phyloP scores from a whole-genome alignment of 805 yeast genomes.

The Teunomyces gatunensis region DNA sequence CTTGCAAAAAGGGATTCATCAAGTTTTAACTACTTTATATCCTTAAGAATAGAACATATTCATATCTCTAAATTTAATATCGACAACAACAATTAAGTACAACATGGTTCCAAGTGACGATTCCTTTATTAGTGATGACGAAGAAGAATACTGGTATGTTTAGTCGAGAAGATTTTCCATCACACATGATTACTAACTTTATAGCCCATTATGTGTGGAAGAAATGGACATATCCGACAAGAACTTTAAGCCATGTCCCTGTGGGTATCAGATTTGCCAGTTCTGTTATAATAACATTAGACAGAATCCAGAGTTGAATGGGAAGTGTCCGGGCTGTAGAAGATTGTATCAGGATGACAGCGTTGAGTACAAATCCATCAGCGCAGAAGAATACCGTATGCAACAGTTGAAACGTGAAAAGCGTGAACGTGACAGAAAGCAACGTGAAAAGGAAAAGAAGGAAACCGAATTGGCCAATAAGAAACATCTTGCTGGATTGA shows the following conservation, averaged over 20 bases:
- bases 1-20: background rate
- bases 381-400: conserved; percentile 82
- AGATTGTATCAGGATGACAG: conserved; percentile 89
- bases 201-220: conserved; percentile 91
- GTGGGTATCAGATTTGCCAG: conserved; percentile 98
- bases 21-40: background rate
- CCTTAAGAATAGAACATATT: background rate
- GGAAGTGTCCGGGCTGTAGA: conserved; percentile 97
- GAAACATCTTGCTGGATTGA: conserved; percentile 91
- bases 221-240: conserved; percentile 96
- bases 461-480: conserved; percentile 83
- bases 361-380: conserved; percentile 79
- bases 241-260: conserved; percentile 98
- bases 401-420: conserved; percentile 80
- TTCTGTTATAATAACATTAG: conserved; percentile 96
- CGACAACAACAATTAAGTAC: background rate
- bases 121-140: conserved; percentile 71
- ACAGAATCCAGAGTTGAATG: conserved; percentile 92
- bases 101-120: conserved; percentile 42
- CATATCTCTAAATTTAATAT: background rate
- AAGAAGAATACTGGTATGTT: conserved; percentile 68
- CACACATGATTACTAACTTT: conserved; percentile 18
- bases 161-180: background rate
- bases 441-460: conserved; percentile 85
- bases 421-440: conserved; percentile 78